Conservation (phyloP, 1,139 yeast genomes). For the Geotrichum restrictum region DNA sequence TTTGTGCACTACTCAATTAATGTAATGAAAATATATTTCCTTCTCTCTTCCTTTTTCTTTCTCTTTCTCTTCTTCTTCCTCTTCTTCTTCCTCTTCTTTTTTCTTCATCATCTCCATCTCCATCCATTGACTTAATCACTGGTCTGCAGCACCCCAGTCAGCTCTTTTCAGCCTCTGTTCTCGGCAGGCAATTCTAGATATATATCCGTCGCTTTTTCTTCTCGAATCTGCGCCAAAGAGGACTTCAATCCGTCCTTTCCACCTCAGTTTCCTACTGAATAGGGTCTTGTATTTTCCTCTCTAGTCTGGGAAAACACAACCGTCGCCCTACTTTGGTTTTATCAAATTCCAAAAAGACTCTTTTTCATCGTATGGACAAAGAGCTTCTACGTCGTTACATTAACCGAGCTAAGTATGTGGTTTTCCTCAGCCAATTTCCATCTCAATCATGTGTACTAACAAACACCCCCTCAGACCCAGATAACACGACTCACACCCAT, state of each 20-base stretch:
- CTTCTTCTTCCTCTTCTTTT: background rate
- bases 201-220: no score
- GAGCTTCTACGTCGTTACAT: constrained; percentile 40
- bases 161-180: background rate
- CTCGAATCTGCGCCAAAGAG: background rate
- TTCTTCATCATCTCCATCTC: background rate
- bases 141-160: background rate
- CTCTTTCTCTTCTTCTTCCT: background rate
- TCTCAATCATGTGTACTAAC: background rate
- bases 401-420: constrained; percentile 41
- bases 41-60: background rate
- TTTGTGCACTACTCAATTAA: background rate
- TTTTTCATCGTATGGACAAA: constrained; percentile 39
- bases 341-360: constrained; percentile 21
- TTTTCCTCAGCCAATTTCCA: constrained; percentile 8
- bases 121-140: background rate
- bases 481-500: constrained; percentile 43
- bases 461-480: constrained; percentile 27
- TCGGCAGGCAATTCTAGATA: background rate
- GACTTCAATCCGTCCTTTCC: background rate
- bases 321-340: constrained; percentile 27
- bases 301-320: constrained; percentile 30
- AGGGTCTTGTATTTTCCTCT: constrained; percentile 32
- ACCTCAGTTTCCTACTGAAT: constrained; percentile 18
- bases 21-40: constrained; percentile 4